Base-by-base conservation (phyloP, 371 early-diverging fungal species). In the Nematocida sp. region DNA sequence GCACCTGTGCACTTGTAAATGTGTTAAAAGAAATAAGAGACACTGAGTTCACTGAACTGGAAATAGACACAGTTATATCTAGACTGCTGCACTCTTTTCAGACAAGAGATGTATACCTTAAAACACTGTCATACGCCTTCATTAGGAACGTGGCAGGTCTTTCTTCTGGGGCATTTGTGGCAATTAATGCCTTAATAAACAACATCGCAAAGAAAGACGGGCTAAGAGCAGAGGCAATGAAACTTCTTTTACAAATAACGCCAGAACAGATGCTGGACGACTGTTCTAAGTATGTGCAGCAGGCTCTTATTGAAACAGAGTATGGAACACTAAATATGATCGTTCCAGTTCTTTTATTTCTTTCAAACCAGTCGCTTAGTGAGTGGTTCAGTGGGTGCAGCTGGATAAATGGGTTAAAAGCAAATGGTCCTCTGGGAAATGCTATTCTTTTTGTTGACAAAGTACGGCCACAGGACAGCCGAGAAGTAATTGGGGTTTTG, bases 231-330 rank as follows among this genome's bases (percentile, higher is more conserved):
- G 80, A 67, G 42, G 72, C 80, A 3, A 39, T 87, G 57, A 71
- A 75, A 52, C 74, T 74, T 2, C 72, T 87, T 33, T 84, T 86
- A 52, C 74, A 70, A 44, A 84, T 83, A 61, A 58, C 86, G 23
- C 87, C 86, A 18, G 73, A 72, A 0, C 64, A 70, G 56, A 87
- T 86, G 86, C 55, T 82, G 13, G 46, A 83, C 54, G 87, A 87
- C 66, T 86, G 82, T 83, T 70, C 73, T 54, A 84, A 82, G 83
- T 83, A 80, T 69, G 61, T 86, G 20, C 84, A 85, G 42, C 82
- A 83, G 73, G 44, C 64, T 18, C 72, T 85, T 55, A 46, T 83
- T 13, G 72, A 66, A 55, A 67, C 72, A 18, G 69, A 70, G 23
- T 70, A 73, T 56, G 42, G 67, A 27, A 62, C 72, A 25, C 54